Conservation (phyloP, 805 yeast species). For the Naumovozyma baii region DNA sequence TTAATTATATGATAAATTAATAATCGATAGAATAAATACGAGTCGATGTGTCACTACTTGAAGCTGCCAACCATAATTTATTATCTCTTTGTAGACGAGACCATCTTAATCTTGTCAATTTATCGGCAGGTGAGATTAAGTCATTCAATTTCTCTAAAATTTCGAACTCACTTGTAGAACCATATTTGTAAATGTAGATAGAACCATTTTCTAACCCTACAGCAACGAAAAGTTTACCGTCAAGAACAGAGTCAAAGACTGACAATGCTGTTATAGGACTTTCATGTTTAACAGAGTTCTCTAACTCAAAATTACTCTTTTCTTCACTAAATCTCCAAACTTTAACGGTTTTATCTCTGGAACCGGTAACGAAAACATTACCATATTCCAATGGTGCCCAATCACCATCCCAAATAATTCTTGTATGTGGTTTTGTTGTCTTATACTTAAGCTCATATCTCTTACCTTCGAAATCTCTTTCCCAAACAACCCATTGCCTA, state of each 20-base stretch:
- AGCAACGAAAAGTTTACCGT: conserved; percentile 36
- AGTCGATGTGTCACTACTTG: conserved; percentile 52
- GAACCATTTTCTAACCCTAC: conserved; percentile 67
- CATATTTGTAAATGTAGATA: conserved; percentile 37
- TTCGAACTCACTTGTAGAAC: conserved; percentile 21
- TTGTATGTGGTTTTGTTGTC: conserved; percentile 69
- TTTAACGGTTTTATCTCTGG: conserved; percentile 75
- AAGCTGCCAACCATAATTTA: conserved; percentile 44
- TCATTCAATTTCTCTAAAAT: conserved; percentile 31
- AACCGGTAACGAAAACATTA: conserved; percentile 64
- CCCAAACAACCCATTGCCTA: conserved; percentile 75
- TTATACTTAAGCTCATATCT: conserved; percentile 32
- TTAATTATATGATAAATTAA: no score
- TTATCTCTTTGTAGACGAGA: conserved; percentile 24
- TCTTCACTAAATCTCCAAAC: conserved; percentile 48
- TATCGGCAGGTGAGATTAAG: conserved; percentile 46
- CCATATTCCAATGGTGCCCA: conserved; percentile 57
- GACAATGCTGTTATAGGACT: conserved; percentile 64
- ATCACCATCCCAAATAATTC: conserved; percentile 92
- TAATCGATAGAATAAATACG: conserved; percentile 31
- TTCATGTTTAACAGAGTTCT: conserved; percentile 36
- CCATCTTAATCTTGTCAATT: conserved; percentile 56
- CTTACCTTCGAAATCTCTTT: conserved; percentile 31
- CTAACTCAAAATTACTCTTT: conserved; percentile 31
- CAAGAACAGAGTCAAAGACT: conserved; percentile 29